Evolutionary conservation across 805 yeast species (phyloP), one percentile per base, ranked within the genome.

Genomic region (Clavispora santaluciae): DNA sequence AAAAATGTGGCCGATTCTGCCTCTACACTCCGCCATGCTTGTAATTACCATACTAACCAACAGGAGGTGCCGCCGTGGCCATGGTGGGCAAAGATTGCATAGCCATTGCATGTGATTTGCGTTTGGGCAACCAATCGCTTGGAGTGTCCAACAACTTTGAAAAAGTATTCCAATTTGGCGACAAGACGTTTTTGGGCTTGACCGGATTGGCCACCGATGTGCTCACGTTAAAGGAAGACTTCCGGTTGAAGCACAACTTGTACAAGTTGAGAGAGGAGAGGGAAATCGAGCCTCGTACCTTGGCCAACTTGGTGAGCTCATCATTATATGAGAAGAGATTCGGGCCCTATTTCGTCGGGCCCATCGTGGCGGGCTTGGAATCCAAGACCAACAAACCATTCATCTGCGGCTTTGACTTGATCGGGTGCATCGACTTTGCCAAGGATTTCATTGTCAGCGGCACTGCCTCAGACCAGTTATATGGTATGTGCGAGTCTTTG

Each of bases 71-170:
- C 49, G 96, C 95, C 39, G 95, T 95, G 24, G 99, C 99, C 50
- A 93, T 93, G 99, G 83, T 83, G 20, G 99, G 99, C 56, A 90
- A 95, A 60, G 97, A 89, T 54, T 93, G 99, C 73, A 90, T 93
- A 41, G 99, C 98, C 22, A 89, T 93, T 56, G 99, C 97, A 3
- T 83, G 93, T 55, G 99, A 93, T 67, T 72, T 93, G 59, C 82
- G 98, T 57, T 72, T 93, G 47, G 99, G 99, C 17, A 80, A 81
- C 61, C 99, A 93, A 64, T 86, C 96, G 6, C 72, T 93, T 18
- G 97, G 98, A 41, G 79, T 93, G 35, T 73, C 97, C 36, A 89
- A 89, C 63, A 83, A 89, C 57, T 95, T 93, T 63, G 97, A 93
- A 59, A 93, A 93, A 71, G 75, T 93, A 45, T 89, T 91, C 61